Base-by-base conservation (phyloP, 257 asterid species). In the Solanum pinnatisectum region DNA sequence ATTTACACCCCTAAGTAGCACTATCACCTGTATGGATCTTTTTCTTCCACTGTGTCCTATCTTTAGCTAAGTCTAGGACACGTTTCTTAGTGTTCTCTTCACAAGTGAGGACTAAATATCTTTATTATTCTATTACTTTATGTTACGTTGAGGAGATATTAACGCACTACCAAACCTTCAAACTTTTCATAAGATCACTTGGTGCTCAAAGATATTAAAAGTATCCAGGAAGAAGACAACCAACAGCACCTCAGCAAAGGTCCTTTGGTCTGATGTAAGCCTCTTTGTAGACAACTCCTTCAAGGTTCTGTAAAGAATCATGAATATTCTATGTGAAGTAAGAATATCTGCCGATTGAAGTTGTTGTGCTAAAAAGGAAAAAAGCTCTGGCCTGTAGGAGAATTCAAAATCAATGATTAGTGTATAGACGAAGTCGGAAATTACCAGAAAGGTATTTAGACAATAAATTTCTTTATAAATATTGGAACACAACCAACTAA, bases 201-300 rank as follows among this genome's bases (percentile, higher is more conserved):
- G 65, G 67, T 46, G 39, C 67, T 79, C 85, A 79, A 86, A 86
- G 30, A 72, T 42, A 72, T 30, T 30, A 76, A 49, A 63, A 86
- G 7, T 22, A 27, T 18, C 49, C 71, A 71, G 60, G 88, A 85
- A 85, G 84, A 71, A 86, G 68, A 67, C 87, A 89, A 88, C 88
- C 20, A 49, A 60, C 68, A 44, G 82, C 87, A 97, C 99, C 99
- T 97, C 95, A 72, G 99, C 94, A 89, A 92, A 97, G 89, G 93
- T 92, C 92, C 94, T 95, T 91, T 94, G 99, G 84, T 97, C 99
- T 83, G 96, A 87, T 81, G 95, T 73, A 40, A 97, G 98, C 81
- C 98, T 96, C 90, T 97, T 97, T 89, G 98, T 94, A 1, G 99
- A 96, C 93, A 97, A 91, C 94, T 97, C 99, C 94, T 97, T 97